Evolutionary conservation across 2,329 filamentous ascomycete genomes (phyloP), one percentile per base, ranked within the genome.

Genomic region (Tolypocladium album): DNA sequence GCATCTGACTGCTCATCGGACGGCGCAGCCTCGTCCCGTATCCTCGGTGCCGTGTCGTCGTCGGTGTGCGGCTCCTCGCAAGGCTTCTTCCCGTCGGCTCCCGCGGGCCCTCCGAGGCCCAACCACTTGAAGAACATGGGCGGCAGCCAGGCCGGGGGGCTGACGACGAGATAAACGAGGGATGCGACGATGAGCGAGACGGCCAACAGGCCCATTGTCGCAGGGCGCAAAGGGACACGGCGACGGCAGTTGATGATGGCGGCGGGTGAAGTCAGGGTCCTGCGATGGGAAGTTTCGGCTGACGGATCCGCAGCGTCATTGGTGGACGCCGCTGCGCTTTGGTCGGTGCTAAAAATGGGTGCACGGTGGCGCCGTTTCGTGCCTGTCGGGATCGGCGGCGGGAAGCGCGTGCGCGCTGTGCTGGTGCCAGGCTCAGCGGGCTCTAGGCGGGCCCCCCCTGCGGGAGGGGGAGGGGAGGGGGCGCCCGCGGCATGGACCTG

Each of bases 111-210:
- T 52, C 61, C 40, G 9, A 47, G 55, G 38, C 60, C 60, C 40
- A 63, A 66, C 70, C 68, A 67, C 38, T 62, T 65, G 38, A 67
- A 42, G 9, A 72, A 60, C 34, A 68, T 59, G 59, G 68, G 68
- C 40, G 68, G 64, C 59, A 83, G 71, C 72, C 82, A 79, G 55
- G 77, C 72, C 57, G 79, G 81, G 60, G 80, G 80, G 47, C 79
- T 78, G 62, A 86, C 76, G 66, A 80, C 73, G 63, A 87, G 71
- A 67, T 80, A 82, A 55, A 86, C 77, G 59, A 87, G 73, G 0
- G 84, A 84, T 52, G 80, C 84, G 64, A 88, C 70, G 66, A 88
- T 76, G 63, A 88, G 75, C n/a, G 84, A 84, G 63, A 87, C 72
- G 64, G 82, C 84, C 63, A 87, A 66, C 66, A 85, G 70, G 63